Percentiles rank a stretch among this genome's conserved stretches.
Conservation (phyloP, 2,329 filamentous ascomycete genomes). For the Elsinoe ampelina region DNA sequence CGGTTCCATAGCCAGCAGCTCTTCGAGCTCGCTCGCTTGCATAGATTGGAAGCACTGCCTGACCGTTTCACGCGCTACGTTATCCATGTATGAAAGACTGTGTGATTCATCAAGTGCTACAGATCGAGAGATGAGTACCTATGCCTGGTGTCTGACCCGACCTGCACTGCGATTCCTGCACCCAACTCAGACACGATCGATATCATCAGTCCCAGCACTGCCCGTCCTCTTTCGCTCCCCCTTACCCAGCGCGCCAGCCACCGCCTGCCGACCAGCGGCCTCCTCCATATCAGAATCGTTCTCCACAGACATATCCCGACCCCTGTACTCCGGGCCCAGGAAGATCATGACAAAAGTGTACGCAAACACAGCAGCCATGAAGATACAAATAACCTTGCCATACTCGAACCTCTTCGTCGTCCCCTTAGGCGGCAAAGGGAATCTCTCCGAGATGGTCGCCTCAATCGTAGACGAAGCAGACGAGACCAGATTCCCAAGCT, state of each 20-base stretch:
- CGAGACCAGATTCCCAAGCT: slow-evolving; percentile 33
- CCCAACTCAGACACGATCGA: slow-evolving; percentile 8
- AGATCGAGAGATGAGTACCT: too few relatives aligned
- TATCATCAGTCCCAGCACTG: slow-evolving; percentile 12
- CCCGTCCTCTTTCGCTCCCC: background rate
- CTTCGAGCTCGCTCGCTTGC: too few relatives aligned
- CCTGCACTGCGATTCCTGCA: too few relatives aligned
- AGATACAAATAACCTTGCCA: slow-evolving; percentile 40
- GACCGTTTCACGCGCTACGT: too few relatives aligned
- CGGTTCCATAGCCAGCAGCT: too few relatives aligned
- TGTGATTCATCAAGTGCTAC: too few relatives aligned
- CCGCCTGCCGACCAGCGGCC: slow-evolving; percentile 19
- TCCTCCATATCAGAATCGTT: slow-evolving; percentile 25
- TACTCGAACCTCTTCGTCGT: slow-evolving; percentile 33
- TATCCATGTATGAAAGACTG: too few relatives aligned
- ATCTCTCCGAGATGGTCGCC: slow-evolving; percentile 33
- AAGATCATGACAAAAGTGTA: slow-evolving; percentile 55
- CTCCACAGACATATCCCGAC: slow-evolving; percentile 24
- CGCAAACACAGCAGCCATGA: slow-evolving; percentile 73
- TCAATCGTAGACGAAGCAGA: slow-evolving; percentile 37
- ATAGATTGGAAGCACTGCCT: too few relatives aligned
- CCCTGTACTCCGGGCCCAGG: slow-evolving; percentile 47
- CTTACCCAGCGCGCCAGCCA: slow-evolving; percentile 12
- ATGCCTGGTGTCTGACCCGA: too few relatives aligned
- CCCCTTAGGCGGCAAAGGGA: slow-evolving; percentile 28